phyloP scores from a whole-genome alignment of 805 yeast species.

The Yamadazyma paraphyllophila region DNA sequence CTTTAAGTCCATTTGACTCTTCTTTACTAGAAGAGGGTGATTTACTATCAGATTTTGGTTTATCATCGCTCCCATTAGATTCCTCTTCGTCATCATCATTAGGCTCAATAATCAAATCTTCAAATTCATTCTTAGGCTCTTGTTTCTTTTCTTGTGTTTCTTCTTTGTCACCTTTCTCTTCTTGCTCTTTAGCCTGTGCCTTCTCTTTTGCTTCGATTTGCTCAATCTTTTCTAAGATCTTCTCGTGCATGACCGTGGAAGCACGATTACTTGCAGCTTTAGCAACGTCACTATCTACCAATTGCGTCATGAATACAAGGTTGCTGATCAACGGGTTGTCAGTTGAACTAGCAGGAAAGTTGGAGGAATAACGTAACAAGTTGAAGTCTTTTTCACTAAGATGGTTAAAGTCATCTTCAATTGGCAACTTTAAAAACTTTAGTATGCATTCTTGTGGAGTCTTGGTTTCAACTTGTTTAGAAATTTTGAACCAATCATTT shows the following conservation, averaged over 20 bases:
- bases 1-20: not conserved
- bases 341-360: slow-evolving; percentile 77
- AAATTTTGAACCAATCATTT: slow-evolving; percentile 78
- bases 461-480: slow-evolving; percentile 62
- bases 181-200: slow-evolving; percentile 8
- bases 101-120: slow-evolving; percentile 13
- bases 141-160: slow-evolving; percentile 10
- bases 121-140: slow-evolving; percentile 10
- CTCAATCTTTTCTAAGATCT: slow-evolving; percentile 37
- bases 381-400: slow-evolving; percentile 53
- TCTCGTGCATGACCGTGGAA: slow-evolving; percentile 46
- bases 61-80: slow-evolving; percentile 4
- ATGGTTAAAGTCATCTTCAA: slow-evolving; percentile 69
- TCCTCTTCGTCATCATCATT: slow-evolving; percentile 14
- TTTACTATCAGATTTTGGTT: not conserved
- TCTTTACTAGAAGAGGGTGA: not conserved
- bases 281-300: slow-evolving; percentile 85
- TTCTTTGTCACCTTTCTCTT: slow-evolving; percentile 12
- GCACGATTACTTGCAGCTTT: slow-evolving; percentile 75
- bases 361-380: slow-evolving; percentile 77
- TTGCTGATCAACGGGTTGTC: slow-evolving; percentile 95
- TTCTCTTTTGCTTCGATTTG: slow-evolving; percentile 17
- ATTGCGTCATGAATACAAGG: slow-evolving; percentile 79
- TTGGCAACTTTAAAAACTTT: slow-evolving; percentile 75
- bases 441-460: slow-evolving; percentile 78